phyloP scores from a whole-genome alignment of 2,329 filamentous ascomycete species.

The Paraphoma chrysanthemicola region DNA sequence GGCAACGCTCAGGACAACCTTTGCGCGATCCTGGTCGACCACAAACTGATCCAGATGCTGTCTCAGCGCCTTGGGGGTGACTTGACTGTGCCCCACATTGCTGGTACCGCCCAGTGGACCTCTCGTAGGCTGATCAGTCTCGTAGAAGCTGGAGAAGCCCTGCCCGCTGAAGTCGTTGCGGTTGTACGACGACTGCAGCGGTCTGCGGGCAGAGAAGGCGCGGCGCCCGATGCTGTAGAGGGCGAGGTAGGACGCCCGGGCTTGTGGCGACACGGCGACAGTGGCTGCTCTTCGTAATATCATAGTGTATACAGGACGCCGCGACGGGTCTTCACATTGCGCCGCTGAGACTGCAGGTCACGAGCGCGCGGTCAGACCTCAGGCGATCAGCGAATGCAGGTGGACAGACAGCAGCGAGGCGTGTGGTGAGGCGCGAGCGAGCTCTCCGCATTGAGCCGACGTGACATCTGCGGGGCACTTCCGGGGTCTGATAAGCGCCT shows the following conservation, averaged over 20 bases:
- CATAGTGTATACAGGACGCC: slow-evolving; percentile 23
- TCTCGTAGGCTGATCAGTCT: slow-evolving; percentile 65
- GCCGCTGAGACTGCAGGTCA: slow-evolving; percentile 14
- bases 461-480: slow-evolving; percentile 21
- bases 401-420: not conserved
- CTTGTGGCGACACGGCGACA: slow-evolving; percentile 47
- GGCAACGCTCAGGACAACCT: slow-evolving; percentile 90
- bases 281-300: slow-evolving; percentile 25
- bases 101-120: slow-evolving; percentile 69
- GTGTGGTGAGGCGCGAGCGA: slow-evolving; percentile 21
- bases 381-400: not conserved
- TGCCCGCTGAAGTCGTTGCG: slow-evolving; percentile 70
- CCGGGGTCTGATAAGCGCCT: slow-evolving; percentile 14
- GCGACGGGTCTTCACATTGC: slow-evolving; percentile 21
- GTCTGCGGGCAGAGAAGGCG: slow-evolving; percentile 44
- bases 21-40: slow-evolving; percentile 91
- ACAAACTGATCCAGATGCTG: slow-evolving; percentile 94
- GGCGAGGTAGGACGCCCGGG: slow-evolving; percentile 50
- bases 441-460: slow-evolving; percentile 34
- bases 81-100: slow-evolving; percentile 62
- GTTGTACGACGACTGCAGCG: slow-evolving; percentile 57
- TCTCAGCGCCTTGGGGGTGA: slow-evolving; percentile 75
- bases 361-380: slow-evolving; percentile 11
- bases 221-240: slow-evolving; percentile 40
- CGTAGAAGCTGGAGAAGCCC: slow-evolving; percentile 68